Evolutionary conservation across 202 grass and related monocot species (phyloP).

Genomic region (Elaeis oleifera): DNA sequence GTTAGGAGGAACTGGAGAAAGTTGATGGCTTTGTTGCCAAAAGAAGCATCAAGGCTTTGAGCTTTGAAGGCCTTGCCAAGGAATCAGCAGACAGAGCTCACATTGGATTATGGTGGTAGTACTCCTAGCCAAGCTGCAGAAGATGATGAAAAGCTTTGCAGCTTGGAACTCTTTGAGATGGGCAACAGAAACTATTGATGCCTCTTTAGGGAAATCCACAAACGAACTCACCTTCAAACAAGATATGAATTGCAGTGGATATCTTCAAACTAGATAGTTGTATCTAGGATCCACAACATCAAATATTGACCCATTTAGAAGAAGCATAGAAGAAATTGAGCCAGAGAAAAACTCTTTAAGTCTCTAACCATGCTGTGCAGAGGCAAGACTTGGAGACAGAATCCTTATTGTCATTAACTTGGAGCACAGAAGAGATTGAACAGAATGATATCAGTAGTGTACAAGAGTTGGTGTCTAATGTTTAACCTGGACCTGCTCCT

Average conservation of each 20-base stretch:
- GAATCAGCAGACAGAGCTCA: constrained; percentile 75
- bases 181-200: constrained; percentile 28
- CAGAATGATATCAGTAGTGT: constrained; percentile 11
- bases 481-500: constrained; percentile 18
- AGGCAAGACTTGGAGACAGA: background rate
- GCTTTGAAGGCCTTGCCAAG: constrained; percentile 71
- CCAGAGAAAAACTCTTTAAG: background rate
- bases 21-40: constrained; percentile 93
- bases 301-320: constrained; percentile 15
- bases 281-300: constrained; percentile 20
- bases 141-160: constrained; percentile 30
- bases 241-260: constrained; percentile 14
- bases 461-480: background rate
- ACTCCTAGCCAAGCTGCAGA: constrained; percentile 77
- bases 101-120: constrained; percentile 75
- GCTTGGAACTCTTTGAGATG: constrained; percentile 40
- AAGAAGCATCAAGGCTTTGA: constrained; percentile 85
- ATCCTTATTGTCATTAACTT: background rate
- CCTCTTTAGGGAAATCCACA: constrained; percentile 21
- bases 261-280: constrained; percentile 19
- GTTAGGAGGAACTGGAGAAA: constrained; percentile 86
- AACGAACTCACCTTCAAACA: constrained; percentile 24
- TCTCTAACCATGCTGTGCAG: background rate
- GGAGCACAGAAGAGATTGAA: constrained; percentile 15
- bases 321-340: constrained; percentile 24